phyloP scores from a whole-genome alignment of 768 basidiomycete species.

The Amanita muscaria region DNA sequence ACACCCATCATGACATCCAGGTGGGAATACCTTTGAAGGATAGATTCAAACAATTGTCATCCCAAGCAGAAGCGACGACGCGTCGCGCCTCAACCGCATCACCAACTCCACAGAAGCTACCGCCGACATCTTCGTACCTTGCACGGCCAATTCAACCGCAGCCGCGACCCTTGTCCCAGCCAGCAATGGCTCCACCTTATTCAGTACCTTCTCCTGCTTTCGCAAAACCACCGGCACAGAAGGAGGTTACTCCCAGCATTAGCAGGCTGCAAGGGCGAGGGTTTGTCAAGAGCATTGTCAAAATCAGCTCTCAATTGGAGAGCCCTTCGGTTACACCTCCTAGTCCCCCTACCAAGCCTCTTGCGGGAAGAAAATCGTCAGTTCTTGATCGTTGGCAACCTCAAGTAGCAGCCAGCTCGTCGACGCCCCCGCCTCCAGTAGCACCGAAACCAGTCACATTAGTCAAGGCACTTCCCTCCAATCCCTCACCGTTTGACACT shows the following conservation, averaged over 20 bases:
- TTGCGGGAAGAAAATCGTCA: slow-evolving; percentile 32
- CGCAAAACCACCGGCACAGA: slow-evolving; percentile 43
- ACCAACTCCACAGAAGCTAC: slow-evolving; percentile 26
- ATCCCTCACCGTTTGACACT: not conserved
- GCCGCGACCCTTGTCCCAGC: slow-evolving; percentile 34
- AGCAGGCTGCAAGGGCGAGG: slow-evolving; percentile 78
- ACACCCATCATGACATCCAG: too few relatives aligned
- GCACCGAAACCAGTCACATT: slow-evolving; percentile 13
- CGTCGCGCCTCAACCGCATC: slow-evolving; percentile 14
- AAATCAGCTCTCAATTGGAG: slow-evolving; percentile 51
- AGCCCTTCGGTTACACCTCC: slow-evolving; percentile 28
- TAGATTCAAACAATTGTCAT: too few relatives aligned
- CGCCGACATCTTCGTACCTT: slow-evolving; percentile 33
- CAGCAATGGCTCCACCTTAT: slow-evolving; percentile 35
- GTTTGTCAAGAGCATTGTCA: slow-evolving; percentile 78
- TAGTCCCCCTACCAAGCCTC: slow-evolving; percentile 23
- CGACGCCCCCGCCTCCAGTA: slow-evolving; percentile 31
- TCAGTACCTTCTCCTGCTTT: slow-evolving; percentile 48
- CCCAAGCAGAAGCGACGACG: too few relatives aligned
- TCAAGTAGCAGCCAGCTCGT: slow-evolving; percentile 18
- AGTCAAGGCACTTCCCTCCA: not conserved
- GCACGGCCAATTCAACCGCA: slow-evolving; percentile 46
- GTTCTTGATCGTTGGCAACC: slow-evolving; percentile 72
- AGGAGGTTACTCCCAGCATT: slow-evolving; percentile 75
- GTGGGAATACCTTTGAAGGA: too few relatives aligned